Base-by-base conservation (phyloP, 2,329 filamentous ascomycete species). In the Didymosphaeria variabile region DNA sequence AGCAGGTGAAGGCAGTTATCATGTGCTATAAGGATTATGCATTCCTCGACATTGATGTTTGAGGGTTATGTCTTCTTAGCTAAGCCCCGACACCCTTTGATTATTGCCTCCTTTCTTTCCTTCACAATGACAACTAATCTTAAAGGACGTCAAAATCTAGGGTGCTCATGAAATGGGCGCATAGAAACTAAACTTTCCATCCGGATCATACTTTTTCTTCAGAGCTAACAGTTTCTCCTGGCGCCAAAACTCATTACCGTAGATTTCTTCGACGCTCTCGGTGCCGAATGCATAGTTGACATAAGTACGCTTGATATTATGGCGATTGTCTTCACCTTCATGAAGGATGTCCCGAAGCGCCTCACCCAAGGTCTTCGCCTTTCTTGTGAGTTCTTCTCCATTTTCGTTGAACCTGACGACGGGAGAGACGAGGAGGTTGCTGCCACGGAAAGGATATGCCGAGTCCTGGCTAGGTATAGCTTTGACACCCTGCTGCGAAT, bases 251-350 rank as follows among this genome's bases (percentile, higher is more conserved):
- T 54, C 51, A 9, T 42, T 21, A 3, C 36, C 51, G 17, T 44
- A 44, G 21, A 29, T 29, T 23, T 31, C 51, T 8, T 44, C 7
- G 19, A 19, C 2, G 8, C 51, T 44, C 21, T 54, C 51, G 9
- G 36, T 54, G 15, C 51, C 51, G 29, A 54, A 54, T 15, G 51
- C 51, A 42, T 44, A 54, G 12, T 54, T 54, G 36, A 54, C 36
- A 44, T 54, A 32, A 5, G 36, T 23, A 13, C 38, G 21, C 21
- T 42, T 42, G 2, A 29, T 13, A 36, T 6, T 3, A 2, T 17
- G 7, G 5, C 36, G 36, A n/a, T 34, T 53, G 21, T 17, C 36
- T 40, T 17, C 36, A n/a, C 36, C 36, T 40, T 17, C 23, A n/a
- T 42, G 17, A 13, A 53, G 21, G n/a, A 53, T 53, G 34, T 53